A percentile compares a stretch with the other conserved stretches of the same genome.
Conservation (phyloP, 176 grass and related monocot genomes). For the Musa schizocarpa region DNA sequence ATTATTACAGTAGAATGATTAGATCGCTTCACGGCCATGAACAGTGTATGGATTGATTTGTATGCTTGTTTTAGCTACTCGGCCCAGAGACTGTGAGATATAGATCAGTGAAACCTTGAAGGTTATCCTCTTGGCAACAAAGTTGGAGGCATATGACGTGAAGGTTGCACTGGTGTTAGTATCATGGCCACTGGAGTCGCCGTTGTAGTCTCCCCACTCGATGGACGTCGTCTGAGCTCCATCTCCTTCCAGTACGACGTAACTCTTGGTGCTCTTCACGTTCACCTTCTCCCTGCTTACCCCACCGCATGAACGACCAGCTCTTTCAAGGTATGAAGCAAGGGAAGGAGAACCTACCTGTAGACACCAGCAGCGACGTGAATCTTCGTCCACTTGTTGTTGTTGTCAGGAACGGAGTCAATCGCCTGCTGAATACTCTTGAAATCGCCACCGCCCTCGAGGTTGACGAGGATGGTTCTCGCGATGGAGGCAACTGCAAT, state of each 20-base stretch:
- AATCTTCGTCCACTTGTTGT: slow-evolving; percentile 34
- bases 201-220: slow-evolving; percentile 34
- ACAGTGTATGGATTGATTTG: neutral
- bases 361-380: slow-evolving; percentile 41
- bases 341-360: slow-evolving; percentile 14
- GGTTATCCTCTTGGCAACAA: neutral
- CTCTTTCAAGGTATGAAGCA: too few species aligned
- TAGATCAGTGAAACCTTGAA: slow-evolving; percentile 4
- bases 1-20: neutral
- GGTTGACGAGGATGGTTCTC: neutral
- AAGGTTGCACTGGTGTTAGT: slow-evolving; percentile 39
- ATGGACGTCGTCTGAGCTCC: slow-evolving; percentile 18
- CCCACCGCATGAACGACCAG: too few species aligned
- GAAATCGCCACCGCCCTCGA: slow-evolving; percentile 15
- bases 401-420: slow-evolving; percentile 27
- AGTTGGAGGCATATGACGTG: slow-evolving; percentile 17
- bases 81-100: neutral
- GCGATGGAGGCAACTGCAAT: neutral
- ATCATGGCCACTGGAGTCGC: neutral
- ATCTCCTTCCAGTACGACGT: neutral
- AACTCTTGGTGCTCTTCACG: neutral
- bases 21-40: neutral
- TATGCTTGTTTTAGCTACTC: neutral
- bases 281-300: neutral
- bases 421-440: slow-evolving; percentile 34